phyloP scores from a whole-genome alignment of 2,329 filamentous ascomycete genomes.

The Talaromyces marneffei region DNA sequence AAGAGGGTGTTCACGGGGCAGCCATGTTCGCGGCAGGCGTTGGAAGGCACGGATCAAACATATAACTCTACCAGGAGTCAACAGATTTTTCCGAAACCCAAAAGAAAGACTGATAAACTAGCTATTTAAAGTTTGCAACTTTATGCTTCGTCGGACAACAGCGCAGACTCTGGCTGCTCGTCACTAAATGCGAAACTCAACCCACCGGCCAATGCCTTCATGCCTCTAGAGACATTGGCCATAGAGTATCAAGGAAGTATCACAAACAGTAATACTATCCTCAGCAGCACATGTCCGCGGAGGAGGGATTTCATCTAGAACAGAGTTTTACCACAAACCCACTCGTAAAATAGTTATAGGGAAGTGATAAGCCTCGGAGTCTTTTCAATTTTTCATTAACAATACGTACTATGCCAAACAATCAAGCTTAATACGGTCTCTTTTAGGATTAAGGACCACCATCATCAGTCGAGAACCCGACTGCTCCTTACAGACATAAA shows the following conservation, averaged over 20 bases:
- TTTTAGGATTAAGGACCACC: too few relatives aligned
- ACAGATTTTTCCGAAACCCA: not conserved
- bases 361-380: conserved; percentile 62
- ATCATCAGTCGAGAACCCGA: too few relatives aligned
- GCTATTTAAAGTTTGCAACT: not conserved
- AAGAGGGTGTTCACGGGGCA: conserved; percentile 41
- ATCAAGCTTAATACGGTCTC: conserved; percentile 56
- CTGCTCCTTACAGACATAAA: too few relatives aligned
- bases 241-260: not conserved
- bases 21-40: conserved; percentile 36
- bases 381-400: conserved; percentile 54
- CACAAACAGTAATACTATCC: conserved; percentile 24
- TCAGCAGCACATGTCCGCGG: conserved; percentile 26
- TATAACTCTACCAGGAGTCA: not conserved
- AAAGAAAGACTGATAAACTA: not conserved
- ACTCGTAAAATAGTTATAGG: conserved; percentile 60
- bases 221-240: not conserved
- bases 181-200: not conserved
- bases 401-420: conserved; percentile 73
- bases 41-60: conserved; percentile 32
- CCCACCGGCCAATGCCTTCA: not conserved
- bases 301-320: not conserved
- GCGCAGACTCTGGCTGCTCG: not conserved
- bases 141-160: not conserved
- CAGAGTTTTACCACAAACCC: conserved; percentile 18